These are phyloP conservation scores for Elongisporangium senticosum DNA, from an alignment of 352 stramenopile genomes.

Conservation along the genomic window DNA sequence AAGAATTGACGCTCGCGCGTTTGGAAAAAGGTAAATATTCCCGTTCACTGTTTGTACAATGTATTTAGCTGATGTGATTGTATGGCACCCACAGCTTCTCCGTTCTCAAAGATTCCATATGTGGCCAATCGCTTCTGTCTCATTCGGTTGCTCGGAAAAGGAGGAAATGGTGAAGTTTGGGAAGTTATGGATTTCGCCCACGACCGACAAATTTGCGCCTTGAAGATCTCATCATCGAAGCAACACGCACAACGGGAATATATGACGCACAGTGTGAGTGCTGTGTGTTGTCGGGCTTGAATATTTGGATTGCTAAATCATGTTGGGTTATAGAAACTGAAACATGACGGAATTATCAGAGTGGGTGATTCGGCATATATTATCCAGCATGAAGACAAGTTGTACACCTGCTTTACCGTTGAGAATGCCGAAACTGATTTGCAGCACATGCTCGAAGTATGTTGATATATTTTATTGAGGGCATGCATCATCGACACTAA, in stretches of 20 bases:
- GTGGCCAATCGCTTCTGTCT: conserved; percentile 66
- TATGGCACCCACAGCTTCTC: conserved; percentile 27
- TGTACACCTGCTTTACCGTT: conserved; percentile 76
- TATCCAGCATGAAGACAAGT: conserved; percentile 61
- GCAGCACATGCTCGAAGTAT: conserved; percentile 68
- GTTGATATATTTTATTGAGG: background rate
- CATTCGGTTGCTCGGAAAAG: conserved; percentile 58
- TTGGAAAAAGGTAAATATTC: conserved; percentile 52
- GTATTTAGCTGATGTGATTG: background rate
- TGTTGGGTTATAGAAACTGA: conserved; percentile 38
- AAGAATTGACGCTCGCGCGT: conserved; percentile 64
- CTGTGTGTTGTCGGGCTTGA: background rate
- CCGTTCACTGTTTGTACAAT: background rate
- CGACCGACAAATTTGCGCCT: conserved; percentile 45
- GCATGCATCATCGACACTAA: background rate
- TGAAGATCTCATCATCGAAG: conserved; percentile 73
- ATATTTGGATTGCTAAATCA: conserved; percentile 7
- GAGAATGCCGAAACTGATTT: conserved; percentile 66
- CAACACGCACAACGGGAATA: conserved; percentile 65
- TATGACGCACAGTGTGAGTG: conserved; percentile 51
- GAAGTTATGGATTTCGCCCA: conserved; percentile 73
- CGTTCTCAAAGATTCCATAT: conserved; percentile 69
- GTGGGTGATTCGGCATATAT: conserved; percentile 52
- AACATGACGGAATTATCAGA: conserved; percentile 60
- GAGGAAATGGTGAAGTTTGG: conserved; percentile 79